A percentile compares a stretch with the other conserved stretches of the same genome.
phyloP scores from a whole-genome alignment of 1,284 basidiomycete genomes.

The Ceratobasidium sp. region DNA sequence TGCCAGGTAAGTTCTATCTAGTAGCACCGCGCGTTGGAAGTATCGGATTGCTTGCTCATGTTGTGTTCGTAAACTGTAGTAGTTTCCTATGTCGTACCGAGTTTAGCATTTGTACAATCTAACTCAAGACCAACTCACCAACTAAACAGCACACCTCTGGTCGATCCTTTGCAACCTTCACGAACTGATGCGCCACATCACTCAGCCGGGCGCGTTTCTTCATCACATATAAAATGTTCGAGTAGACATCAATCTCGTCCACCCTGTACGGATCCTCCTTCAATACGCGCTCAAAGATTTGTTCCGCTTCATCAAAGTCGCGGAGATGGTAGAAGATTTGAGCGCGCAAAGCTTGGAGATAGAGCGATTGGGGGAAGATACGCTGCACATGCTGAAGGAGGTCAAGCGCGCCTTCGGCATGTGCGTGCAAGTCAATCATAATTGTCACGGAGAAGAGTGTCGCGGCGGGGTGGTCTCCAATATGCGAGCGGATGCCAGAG shows the following conservation, averaged over 20 bases:
- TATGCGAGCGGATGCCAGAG: constrained; percentile 21
- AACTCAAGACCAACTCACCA: constrained; percentile 61
- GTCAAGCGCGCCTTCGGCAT: constrained; percentile 76
- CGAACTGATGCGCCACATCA: constrained; percentile 90
- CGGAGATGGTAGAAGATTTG: constrained; percentile 90
- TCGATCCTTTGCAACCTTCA: constrained; percentile 86
- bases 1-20: constrained; percentile 93
- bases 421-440: constrained; percentile 88
- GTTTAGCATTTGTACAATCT: constrained; percentile 9
- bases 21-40: constrained; percentile 91
- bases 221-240: constrained; percentile 96
- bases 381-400: constrained; percentile 83
- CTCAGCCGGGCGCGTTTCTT: constrained; percentile 90
- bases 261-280: constrained; percentile 86
- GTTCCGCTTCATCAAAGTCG: constrained; percentile 86
- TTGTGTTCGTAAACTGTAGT: constrained; percentile 92
- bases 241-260: constrained; percentile 96
- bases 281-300: constrained; percentile 84
- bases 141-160: constrained; percentile 96
- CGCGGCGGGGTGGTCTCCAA: constrained; percentile 26
- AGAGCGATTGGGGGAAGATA: constrained; percentile 85
- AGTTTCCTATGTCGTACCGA: constrained; percentile 75
- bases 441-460: constrained; percentile 65
- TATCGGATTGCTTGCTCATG: constrained; percentile 97
- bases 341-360: constrained; percentile 87